Percentiles rank a stretch among this genome's conserved stretches.
These are phyloP conservation scores for Colletotrichum magnum DNA, from an alignment of 2,329 filamentous ascomycete genomes.

Conservation along the genomic window DNA sequence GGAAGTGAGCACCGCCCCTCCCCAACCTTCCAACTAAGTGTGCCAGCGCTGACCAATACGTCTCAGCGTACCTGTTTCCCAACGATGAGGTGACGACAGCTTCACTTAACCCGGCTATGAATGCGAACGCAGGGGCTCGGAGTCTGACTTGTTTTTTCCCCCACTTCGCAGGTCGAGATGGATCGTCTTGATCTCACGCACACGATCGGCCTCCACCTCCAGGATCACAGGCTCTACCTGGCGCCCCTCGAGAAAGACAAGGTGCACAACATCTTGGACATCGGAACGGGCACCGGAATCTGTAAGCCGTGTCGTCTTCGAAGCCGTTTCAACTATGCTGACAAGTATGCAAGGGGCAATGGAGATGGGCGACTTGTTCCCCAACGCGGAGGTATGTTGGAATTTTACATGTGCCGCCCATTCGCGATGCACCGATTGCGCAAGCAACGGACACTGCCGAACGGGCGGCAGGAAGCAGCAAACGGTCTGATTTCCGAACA, in stretches of 20 bases:
- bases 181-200: constrained; percentile 29
- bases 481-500: not conserved
- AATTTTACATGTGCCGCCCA: too few relatives aligned
- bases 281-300: constrained; percentile 74
- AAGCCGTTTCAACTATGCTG: too few relatives aligned
- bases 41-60: not conserved
- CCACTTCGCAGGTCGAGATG: not conserved
- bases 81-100: constrained; percentile 1
- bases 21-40: not conserved
- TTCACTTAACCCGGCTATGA: not conserved
- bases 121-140: not conserved
- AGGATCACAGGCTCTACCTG: not conserved
- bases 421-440: too few relatives aligned
- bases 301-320: constrained; percentile 50
- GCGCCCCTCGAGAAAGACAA: constrained; percentile 14
- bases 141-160: not conserved
- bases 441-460: too few relatives aligned
- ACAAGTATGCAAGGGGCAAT: constrained; percentile 46
- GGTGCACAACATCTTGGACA: constrained; percentile 62
- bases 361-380: constrained; percentile 33
- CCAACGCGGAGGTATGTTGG: constrained; percentile 6
- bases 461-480: too few relatives aligned
- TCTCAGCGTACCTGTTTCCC: constrained; percentile 1
- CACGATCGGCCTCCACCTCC: too few relatives aligned
- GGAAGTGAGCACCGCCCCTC: constrained; percentile 42